A percentile compares a stretch with the other conserved stretches of the same genome.
Conservation (phyloP, 495 filamentous ascomycete genomes). For the Penicillium pulvis region DNA sequence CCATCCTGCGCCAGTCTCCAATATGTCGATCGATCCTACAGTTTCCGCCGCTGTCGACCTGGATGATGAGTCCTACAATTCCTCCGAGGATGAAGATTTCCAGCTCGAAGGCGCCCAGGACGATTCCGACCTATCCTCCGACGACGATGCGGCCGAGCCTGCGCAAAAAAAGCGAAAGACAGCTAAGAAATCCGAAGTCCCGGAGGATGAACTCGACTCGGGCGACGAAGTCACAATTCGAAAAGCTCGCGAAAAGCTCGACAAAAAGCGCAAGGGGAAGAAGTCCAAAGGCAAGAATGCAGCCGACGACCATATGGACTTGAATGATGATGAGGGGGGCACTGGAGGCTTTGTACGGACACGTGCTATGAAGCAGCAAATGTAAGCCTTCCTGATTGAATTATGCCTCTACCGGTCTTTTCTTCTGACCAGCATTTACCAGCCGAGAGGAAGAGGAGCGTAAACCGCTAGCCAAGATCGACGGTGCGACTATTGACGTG, state of each 20-base stretch:
- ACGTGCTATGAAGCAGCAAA: slow-evolving; percentile 65
- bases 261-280: slow-evolving; percentile 53
- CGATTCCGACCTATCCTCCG: slow-evolving; percentile 43
- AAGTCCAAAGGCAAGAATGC: slow-evolving; percentile 36
- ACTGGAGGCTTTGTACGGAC: slow-evolving; percentile 85
- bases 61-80: slow-evolving; percentile 66
- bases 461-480: slow-evolving; percentile 60
- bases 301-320: slow-evolving; percentile 52
- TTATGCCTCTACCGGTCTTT: slow-evolving; percentile 11
- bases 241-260: slow-evolving; percentile 57
- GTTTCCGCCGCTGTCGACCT: slow-evolving; percentile 22
- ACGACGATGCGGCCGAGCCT: slow-evolving; percentile 38
- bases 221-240: slow-evolving; percentile 80
- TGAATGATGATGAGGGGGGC: slow-evolving; percentile 63
- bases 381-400: slow-evolving; percentile 34
- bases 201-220: slow-evolving; percentile 53
- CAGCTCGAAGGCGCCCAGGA: slow-evolving; percentile 60
- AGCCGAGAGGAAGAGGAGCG: slow-evolving; percentile 63
- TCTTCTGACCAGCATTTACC: slow-evolving; percentile 14
- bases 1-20: background rate
- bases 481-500: slow-evolving; percentile 83
- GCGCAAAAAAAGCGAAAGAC: slow-evolving; percentile 47
- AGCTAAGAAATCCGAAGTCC: slow-evolving; percentile 26
- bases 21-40: slow-evolving; percentile 34
- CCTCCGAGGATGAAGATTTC: slow-evolving; percentile 76